Base-by-base conservation (phyloP, 1,139 yeast species). In the Debaryomycetaceae sp. region DNA sequence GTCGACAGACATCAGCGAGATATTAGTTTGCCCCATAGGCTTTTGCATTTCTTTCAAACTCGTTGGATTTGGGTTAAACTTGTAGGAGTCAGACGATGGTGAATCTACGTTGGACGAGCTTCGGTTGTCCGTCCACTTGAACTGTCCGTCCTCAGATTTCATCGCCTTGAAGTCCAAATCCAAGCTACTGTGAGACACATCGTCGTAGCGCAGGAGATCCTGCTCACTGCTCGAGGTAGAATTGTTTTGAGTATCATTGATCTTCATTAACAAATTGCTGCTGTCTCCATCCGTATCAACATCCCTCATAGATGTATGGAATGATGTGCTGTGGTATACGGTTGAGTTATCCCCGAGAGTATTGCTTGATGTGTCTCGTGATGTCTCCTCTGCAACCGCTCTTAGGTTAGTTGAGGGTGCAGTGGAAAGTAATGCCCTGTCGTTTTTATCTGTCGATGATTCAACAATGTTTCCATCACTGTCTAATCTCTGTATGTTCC, bases 401-500 rank as follows among this genome's bases (percentile, higher is more conserved):
- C 62, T 70, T 43, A 70, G 58, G 44, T 66, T 63, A 6, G 60
- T 53, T 6, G 69, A 60, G 24, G 65, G 57, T 6, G 68, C 55
- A 48, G 65, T 53, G 5, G 66, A 59, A 24, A 40, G 31, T 17
- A 56, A 33, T 39, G 56, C 50, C 44, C 52, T 53, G 45, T 48
- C 54, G 37, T 39, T 39, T 37, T 48, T 42, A 34, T n/a, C 40
- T 23, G 24, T 2, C 30, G 39, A 24, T 27, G 44, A 31, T 22
- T 62, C 73, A 6, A 75, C 72, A 23, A 78, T 68, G 53, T 79
- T 78, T 1, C 84, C 84, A 53, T 76, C 76, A 49, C 81, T 76
- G 52, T 80, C 83, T 38, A 79, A 60, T 52, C 77, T 63, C 53
- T 78, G 80, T 44, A 78, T 55, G 53, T 79, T 79, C 1, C 74